Evolutionary conservation across 2,329 filamentous ascomycete species (phyloP), one percentile per base, ranked within the genome.

Genomic region (Sarocladium strictum): DNA sequence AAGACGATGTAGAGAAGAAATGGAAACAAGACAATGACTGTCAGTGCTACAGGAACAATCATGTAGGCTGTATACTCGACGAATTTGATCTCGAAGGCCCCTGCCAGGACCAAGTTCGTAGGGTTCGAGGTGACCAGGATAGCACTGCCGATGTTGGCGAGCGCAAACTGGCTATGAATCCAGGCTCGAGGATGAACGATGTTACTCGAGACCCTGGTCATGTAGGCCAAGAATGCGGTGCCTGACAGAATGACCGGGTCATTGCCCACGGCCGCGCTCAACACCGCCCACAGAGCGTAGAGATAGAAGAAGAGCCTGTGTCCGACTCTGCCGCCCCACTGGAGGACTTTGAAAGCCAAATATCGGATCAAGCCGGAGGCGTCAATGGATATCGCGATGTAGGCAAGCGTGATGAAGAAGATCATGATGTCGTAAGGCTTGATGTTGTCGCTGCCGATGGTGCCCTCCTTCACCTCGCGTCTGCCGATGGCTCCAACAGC

Each of bases 71-170:
- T 89, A 63, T 90, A 90, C 38, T 80, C 75, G 63, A 90, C 81
- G 65, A 90, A 90, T 52, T 79, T 85, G 70, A 90, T 85, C 3
- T 79, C 63, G 62, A 90, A 90, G 2, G 87, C 87, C 3, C 86
- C 86, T 0, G 86, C 85, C 0, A 90, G 76, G 0, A 90, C 86
- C 7, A 90, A 76, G 54, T 90, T 90, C 2, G 87, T 90, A 0
- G 87, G 87, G 57, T 90, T 90, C 0, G 86, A 90, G 0, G 87
- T 90, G 10, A 91, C 87, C 12, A 91, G 73, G 23, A 90, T 87
- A 0, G 87, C 86, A 0, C 87, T 90, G 2, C 83, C 83, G 49
- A 90, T 86, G 58, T 90, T 90, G 53, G 86, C 86, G 1, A 89
- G 67, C 15, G 86, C 79, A 55, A 90, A 90, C 56, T 90, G 87